These are phyloP conservation scores for Mortierella sp. DNA, from an alignment of 371 early-diverging fungal species.

Conservation along the genomic window DNA sequence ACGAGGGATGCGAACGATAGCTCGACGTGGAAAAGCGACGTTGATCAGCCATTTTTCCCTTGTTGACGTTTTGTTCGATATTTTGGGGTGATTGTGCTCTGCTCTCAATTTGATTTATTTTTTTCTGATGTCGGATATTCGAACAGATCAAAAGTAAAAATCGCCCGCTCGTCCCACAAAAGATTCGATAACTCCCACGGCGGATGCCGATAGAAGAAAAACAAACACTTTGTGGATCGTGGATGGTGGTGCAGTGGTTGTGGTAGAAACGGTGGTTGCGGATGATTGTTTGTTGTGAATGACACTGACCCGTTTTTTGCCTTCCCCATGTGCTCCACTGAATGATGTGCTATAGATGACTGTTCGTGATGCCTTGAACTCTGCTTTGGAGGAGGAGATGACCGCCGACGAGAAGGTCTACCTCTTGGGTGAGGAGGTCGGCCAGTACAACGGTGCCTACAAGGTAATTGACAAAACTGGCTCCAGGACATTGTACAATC, in stretches of 20 bases:
- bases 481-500: neutral
- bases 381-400: constrained; percentile 99
- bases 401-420: constrained; percentile 91
- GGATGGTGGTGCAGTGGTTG: neutral
- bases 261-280: neutral
- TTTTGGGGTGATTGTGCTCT: neutral
- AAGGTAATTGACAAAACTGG: constrained; percentile 83
- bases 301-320: neutral
- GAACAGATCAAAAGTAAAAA: constrained; percentile 11
- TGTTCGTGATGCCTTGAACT: constrained; percentile 98
- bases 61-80: neutral
- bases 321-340: neutral
- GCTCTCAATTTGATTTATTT: constrained; percentile 7
- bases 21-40: neutral
- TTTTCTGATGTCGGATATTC: constrained; percentile 9
- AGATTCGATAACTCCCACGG: constrained; percentile 10
- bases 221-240: neutral
- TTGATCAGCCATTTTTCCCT: neutral
- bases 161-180: constrained; percentile 9
- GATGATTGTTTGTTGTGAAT: neutral
- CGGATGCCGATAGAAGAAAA: neutral
- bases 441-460: constrained; percentile 99
- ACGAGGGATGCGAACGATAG: no score
- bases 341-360: constrained; percentile 78
- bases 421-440: constrained; percentile 99